Base-by-base conservation (phyloP, 2,329 filamentous ascomycete genomes). In the Leptodontidium sp. region DNA sequence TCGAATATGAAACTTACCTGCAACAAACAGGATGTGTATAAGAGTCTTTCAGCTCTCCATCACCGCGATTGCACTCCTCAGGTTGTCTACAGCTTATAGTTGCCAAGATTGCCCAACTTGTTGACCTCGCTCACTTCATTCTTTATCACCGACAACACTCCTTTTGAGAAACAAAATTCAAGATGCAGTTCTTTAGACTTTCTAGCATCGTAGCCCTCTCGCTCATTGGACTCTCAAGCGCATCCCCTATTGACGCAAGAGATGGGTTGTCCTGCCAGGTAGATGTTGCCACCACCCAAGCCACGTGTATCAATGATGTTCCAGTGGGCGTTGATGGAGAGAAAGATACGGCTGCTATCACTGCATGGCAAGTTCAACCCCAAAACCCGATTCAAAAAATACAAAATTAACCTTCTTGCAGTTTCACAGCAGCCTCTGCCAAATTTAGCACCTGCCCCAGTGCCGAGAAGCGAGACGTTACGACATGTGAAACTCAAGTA, bases 101-200 rank as follows among this genome's bases (percentile, higher is more conserved):
- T 26, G 11, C n/a, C 32, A 45, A 29, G 12, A 4, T 40, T 64
- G 21, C 21, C 24, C 5, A 24, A 24, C 17, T 11, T 43, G n/a
- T 21, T 29, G 52, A 24, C 38, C 49, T 32, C 21, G 21, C 26
- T 40, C n/a, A 29, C 29, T 43, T 57, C 62, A 50, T 21, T 55
- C 50, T 57, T 29, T 49, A 64, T n/a, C 38, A 29, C 21, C 21
- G 12, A 21, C 38, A 24, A 59, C 62, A 64, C 50, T 64, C 62
- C 21, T 55, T 64, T 64, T 6, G 17, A 29, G n/a, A 15, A 62
- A 14, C 35, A 57, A 26, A 38, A 29, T 26, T 35, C 62, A 64
- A 29, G 14, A 64, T 64, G 62, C 62, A 64, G 21, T 64, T 64
- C 50, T 62, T 43, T 24, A 29, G 24, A 45, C 35, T 64, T n/a